These are phyloP conservation scores for Venturia oleaginea DNA, from an alignment of 2,329 filamentous ascomycete species.

Conservation along the genomic window DNA sequence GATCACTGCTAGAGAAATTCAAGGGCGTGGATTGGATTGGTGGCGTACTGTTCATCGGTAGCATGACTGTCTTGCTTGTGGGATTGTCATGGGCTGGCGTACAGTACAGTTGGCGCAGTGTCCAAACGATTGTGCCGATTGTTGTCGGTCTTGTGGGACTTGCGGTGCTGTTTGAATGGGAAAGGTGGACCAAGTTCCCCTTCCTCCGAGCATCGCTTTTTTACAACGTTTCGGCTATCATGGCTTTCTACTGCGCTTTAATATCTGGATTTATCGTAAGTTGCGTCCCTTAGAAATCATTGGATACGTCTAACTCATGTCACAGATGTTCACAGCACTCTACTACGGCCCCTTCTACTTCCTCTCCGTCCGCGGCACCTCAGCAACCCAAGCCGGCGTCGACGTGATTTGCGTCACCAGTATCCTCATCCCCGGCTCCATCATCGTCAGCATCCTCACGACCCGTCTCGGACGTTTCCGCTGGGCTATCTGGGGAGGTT, in stretches of 20 bases:
- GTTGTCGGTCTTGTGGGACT: conserved; percentile 26
- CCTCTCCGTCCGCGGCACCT: conserved; percentile 27
- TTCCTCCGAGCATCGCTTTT: conserved; percentile 32
- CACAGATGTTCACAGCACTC: conserved; percentile 32
- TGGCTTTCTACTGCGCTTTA: conserved; percentile 33
- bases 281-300: not conserved
- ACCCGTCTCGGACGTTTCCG: conserved; percentile 24
- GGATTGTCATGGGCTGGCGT: conserved; percentile 36
- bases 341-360: conserved; percentile 36
- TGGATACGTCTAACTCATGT: not conserved
- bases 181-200: conserved; percentile 24
- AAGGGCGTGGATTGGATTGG: conserved; percentile 35
- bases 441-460: conserved; percentile 21
- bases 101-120: conserved; percentile 30
- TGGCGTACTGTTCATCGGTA: conserved; percentile 29
- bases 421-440: conserved; percentile 24
- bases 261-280: conserved; percentile 36
- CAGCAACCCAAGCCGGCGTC: conserved; percentile 28
- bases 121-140: conserved; percentile 32
- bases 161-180: conserved; percentile 27
- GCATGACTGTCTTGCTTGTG: conserved; percentile 31
- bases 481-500: conserved; percentile 36
- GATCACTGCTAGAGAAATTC: conserved; percentile 18
- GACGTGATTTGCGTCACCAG: conserved; percentile 30
- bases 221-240: conserved; percentile 25